A percentile compares a stretch with the other conserved stretches of the same genome.
These are phyloP conservation scores for Schizochytrium sp. DNA, from an alignment of 108 stramenopile species.

Conservation along the genomic window DNA sequence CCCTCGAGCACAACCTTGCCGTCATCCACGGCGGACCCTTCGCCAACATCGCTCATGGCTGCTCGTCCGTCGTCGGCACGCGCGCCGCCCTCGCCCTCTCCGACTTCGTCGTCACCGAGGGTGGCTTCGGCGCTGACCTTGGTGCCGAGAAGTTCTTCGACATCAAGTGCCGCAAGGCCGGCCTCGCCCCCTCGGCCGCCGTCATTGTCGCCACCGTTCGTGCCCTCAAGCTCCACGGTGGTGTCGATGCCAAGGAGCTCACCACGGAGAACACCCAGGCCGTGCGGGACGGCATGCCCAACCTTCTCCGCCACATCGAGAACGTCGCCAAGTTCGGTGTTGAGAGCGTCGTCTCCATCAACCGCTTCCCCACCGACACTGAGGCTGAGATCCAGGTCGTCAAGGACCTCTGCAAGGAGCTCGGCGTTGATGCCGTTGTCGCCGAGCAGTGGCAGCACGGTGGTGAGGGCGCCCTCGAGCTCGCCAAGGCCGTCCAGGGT, in stretches of 20 bases:
- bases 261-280: background rate
- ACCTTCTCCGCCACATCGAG: constrained; percentile 18
- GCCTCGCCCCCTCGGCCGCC: background rate
- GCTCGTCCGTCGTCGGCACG: constrained; percentile 8
- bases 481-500: background rate
- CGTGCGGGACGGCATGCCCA: background rate
- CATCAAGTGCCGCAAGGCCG: constrained; percentile 21
- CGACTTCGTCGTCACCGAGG: background rate
- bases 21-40: constrained; percentile 2
- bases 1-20: constrained; percentile 11
- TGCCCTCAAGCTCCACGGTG: constrained; percentile 15
- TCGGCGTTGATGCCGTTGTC: background rate
- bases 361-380: constrained; percentile 19
- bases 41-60: constrained; percentile 18
- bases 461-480: background rate
- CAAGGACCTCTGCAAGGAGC: background rate
- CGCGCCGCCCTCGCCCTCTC: background rate
- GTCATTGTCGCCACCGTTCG: constrained; percentile 11
- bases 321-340: constrained; percentile 14
- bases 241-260: background rate
- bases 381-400: background rate
- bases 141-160: constrained; percentile 14
- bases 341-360: background rate
- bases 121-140: constrained; percentile 16
- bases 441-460: constrained; percentile 17